These are phyloP conservation scores for Salvia sclarea DNA, from an alignment of 305 asterid genomes.

Conservation along the genomic window DNA sequence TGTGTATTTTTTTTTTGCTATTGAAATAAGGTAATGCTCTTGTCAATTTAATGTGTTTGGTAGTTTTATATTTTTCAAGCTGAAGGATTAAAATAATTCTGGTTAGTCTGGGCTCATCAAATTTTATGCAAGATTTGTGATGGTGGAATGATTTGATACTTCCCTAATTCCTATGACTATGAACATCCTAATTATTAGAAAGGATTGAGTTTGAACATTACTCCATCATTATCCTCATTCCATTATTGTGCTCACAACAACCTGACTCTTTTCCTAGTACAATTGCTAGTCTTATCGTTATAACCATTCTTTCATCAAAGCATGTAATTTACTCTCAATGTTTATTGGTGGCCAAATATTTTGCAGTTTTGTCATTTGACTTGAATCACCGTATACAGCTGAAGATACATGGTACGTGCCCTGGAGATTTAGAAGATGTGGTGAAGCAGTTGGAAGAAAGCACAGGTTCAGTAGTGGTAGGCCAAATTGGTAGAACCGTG, in stretches of 20 bases:
- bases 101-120: not conserved
- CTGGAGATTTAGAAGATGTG: constrained; percentile 78
- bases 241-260: not conserved
- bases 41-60: not conserved
- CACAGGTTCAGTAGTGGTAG: constrained; percentile 72
- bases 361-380: not conserved
- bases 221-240: not conserved
- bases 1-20: not conserved
- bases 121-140: not conserved
- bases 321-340: not conserved
- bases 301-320: not conserved
- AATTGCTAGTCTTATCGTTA: not conserved
- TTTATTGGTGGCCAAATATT: not conserved
- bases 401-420: constrained; percentile 77
- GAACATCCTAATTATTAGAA: not conserved
- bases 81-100: not conserved
- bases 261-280: not conserved
- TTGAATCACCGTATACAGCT: constrained; percentile 46
- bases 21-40: not conserved
- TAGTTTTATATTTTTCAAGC: not conserved
- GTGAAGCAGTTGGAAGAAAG: constrained; percentile 64
- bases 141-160: not conserved
- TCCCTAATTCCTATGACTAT: not conserved
- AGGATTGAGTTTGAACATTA: not conserved
- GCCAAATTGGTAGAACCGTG: constrained; percentile 88